phyloP scores from a whole-genome alignment of 805 yeast genomes.

The Kazachstania martiniae region DNA sequence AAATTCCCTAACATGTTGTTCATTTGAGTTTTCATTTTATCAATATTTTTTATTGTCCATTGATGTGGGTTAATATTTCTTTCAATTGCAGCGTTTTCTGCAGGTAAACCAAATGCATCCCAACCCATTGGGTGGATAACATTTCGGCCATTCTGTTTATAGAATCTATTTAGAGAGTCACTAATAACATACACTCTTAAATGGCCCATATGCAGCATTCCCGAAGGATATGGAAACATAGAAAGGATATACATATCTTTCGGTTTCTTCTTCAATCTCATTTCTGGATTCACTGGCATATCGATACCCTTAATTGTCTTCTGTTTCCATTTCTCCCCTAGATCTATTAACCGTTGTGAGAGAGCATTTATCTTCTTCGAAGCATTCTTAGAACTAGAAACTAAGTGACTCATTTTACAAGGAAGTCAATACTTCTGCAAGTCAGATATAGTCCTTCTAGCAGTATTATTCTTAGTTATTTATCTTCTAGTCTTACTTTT shows the following conservation, averaged over 20 bases:
- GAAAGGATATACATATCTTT: constrained; percentile 47
- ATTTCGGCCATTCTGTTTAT: constrained; percentile 61
- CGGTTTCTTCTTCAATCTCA: constrained; percentile 4
- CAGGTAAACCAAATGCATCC: constrained; percentile 98
- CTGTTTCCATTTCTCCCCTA: constrained; percentile 22
- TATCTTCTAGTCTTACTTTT: too few species aligned
- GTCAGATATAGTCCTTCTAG: too few species aligned
- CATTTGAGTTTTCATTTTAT: constrained; percentile 79
- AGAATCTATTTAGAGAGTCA: constrained; percentile 71
- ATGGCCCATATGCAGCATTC: constrained; percentile 88
- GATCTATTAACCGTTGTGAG: constrained; percentile 5
- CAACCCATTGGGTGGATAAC: constrained; percentile 98
- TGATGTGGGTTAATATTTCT: constrained; percentile 62
- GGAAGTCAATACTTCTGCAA: too few species aligned
- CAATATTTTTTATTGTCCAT: constrained; percentile 80
- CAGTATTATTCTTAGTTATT: too few species aligned
- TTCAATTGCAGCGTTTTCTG: constrained; percentile 95
- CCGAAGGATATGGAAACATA: constrained; percentile 97
- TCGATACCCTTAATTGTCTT: constrained; percentile 13
- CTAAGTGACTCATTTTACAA: neutral
- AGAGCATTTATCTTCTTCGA: constrained; percentile 2
- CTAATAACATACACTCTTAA: constrained; percentile 85
- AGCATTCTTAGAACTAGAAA: neutral
- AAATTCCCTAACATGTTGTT: constrained; percentile 68
- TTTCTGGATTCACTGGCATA: constrained; percentile 1